phyloP scores from a whole-genome alignment of 768 basidiomycete genomes.

The Kwoniella dendrophila region DNA sequence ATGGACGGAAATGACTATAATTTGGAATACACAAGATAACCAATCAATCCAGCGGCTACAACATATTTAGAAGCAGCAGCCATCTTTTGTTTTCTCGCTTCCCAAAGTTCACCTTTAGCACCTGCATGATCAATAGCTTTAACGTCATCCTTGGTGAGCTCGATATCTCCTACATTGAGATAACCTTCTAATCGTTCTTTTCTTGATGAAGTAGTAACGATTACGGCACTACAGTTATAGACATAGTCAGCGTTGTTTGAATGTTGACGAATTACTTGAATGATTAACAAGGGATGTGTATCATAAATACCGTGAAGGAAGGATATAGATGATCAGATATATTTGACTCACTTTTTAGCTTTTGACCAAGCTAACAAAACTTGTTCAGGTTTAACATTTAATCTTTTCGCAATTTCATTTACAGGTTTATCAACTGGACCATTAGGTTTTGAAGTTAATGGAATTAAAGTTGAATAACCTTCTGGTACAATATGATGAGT shows the following conservation, averaged over 20 bases:
- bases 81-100: constrained; percentile 14
- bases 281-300: background rate
- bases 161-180: constrained; percentile 66
- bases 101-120: constrained; percentile 42
- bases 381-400: constrained; percentile 37
- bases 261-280: background rate
- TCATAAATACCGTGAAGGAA: background rate
- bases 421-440: constrained; percentile 30
- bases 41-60: constrained; percentile 12
- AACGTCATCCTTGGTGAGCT: constrained; percentile 53
- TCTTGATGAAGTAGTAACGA: constrained; percentile 52
- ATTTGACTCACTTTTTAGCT: constrained; percentile 41
- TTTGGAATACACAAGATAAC: constrained; percentile 8
- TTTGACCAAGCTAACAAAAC: constrained; percentile 44
- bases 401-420: constrained; percentile 26
- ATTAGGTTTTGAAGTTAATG: constrained; percentile 36
- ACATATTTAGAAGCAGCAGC: constrained; percentile 3
- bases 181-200: constrained; percentile 67
- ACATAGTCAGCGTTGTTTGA: background rate
- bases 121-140: constrained; percentile 55
- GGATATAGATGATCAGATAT: background rate
- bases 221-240: constrained; percentile 44
- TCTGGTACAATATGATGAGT: constrained; percentile 42
- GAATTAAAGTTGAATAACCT: constrained; percentile 43
- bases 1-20: background rate